Evolutionary conservation across 805 yeast genomes (phyloP).

Genomic region (Wickerhamiella azymoides): DNA sequence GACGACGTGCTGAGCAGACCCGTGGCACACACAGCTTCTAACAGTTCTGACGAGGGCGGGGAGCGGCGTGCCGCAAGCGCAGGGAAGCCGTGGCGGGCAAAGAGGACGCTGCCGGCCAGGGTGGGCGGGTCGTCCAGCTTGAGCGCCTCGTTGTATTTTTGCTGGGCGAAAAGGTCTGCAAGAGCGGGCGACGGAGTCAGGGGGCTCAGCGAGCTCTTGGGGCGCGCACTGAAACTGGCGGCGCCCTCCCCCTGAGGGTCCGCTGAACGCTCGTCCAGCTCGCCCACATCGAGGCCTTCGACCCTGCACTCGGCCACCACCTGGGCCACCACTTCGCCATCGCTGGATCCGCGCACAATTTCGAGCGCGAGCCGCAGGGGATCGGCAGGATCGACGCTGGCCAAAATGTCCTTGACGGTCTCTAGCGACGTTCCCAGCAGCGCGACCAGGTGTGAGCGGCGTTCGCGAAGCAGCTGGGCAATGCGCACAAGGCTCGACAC

Average conservation of each 20-base stretch:
- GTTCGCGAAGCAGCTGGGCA: slow-evolving; percentile 10
- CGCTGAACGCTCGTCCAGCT: no score
- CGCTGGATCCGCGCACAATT: slow-evolving; percentile 6
- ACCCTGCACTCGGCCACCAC: neutral
- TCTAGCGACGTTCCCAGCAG: slow-evolving; percentile 15
- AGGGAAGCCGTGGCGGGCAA: neutral
- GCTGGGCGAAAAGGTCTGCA: no score
- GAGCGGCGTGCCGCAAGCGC: neutral
- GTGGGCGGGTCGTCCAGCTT: neutral
- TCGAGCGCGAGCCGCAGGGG: slow-evolving; percentile 14
- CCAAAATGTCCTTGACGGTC: slow-evolving; percentile 21
- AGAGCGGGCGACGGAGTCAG: no score
- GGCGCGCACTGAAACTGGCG: no score
- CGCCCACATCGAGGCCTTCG: no score
- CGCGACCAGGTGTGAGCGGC: slow-evolving; percentile 8
- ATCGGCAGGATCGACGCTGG: slow-evolving; percentile 15
- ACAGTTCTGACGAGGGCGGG: neutral
- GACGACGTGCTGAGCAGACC: slow-evolving; percentile 10
- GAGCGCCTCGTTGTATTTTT: neutral
- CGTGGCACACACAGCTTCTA: neutral
- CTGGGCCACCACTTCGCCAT: neutral
- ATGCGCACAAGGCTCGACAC: slow-evolving; percentile 17
- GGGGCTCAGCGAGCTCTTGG: no score
- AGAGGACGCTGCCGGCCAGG: neutral
- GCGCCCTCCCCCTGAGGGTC: no score